Conservation (phyloP, 768 basidiomycete genomes). For the Paxillus rubicundulus region DNA sequence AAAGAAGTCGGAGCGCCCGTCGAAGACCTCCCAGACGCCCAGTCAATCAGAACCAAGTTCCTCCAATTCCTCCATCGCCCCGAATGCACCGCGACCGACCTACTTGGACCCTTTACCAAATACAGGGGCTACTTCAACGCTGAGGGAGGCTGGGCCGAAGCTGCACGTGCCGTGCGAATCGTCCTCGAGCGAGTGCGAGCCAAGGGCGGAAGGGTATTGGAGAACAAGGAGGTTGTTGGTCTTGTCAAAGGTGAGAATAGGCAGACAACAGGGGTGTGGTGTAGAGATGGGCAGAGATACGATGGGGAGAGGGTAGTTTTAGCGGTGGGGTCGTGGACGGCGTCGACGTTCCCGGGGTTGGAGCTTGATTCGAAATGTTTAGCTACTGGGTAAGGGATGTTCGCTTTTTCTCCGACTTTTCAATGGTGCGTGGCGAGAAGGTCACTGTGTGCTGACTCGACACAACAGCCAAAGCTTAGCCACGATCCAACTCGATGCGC, state of each 20-base stretch:
- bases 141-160: conserved; percentile 84
- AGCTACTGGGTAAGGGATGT: conserved; percentile 71
- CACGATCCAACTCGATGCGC: conserved; percentile 66
- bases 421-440: neutral
- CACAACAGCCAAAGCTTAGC: conserved; percentile 69
- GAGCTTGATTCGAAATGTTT: conserved; percentile 49
- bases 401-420: neutral
- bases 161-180: conserved; percentile 58
- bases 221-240: conserved; percentile 55
- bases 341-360: conserved; percentile 66
- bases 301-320: conserved; percentile 57
- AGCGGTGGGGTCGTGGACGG: conserved; percentile 77
- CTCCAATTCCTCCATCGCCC: conserved; percentile 8
- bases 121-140: conserved; percentile 65
- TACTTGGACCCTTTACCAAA: conserved; percentile 14
- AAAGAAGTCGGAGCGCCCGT: conserved; percentile 52
- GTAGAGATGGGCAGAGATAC: conserved; percentile 54
- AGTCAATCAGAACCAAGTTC: conserved; percentile 17
- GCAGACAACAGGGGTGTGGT: conserved; percentile 57
- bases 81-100: neutral
- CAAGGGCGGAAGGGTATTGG: conserved; percentile 57
- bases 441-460: neutral
- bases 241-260: conserved; percentile 41
- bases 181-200: conserved; percentile 55
- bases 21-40: conserved; percentile 21